Conservation (phyloP, 257 asterid species). For the Solanum ossicruentum region DNA sequence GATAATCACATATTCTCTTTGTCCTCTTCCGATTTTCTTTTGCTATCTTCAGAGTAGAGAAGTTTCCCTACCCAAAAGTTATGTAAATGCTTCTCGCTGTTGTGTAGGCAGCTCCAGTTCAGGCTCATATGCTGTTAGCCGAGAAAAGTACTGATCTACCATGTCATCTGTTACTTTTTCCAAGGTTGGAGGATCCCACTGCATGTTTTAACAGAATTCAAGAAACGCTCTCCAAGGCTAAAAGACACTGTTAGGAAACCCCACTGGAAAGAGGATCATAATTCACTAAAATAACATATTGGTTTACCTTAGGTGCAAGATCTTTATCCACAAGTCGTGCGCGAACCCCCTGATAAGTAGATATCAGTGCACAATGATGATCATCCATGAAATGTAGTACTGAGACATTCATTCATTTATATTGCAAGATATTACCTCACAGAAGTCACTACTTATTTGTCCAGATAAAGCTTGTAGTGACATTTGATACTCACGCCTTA, state of each 20-base stretch:
- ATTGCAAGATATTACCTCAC: constrained; percentile 39
- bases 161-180: constrained; percentile 70
- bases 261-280: background rate
- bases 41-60: background rate
- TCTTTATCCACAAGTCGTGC: constrained; percentile 76
- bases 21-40: background rate
- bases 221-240: background rate
- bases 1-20: background rate
- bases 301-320: constrained; percentile 64
- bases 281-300: background rate
- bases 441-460: constrained; percentile 51
- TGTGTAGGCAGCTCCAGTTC: constrained; percentile 71
- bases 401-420: background rate
- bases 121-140: constrained; percentile 56
- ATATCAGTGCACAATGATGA: background rate
- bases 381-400: background rate
- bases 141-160: constrained; percentile 74
- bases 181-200: constrained; percentile 97
- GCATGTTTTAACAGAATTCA: constrained; percentile 10
- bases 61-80: background rate
- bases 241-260: background rate
- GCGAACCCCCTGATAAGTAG: constrained; percentile 60
- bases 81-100: constrained; percentile 76
- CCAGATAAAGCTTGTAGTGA: constrained; percentile 59
- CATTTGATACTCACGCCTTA: constrained; percentile 87